phyloP scores from a whole-genome alignment of 148 eudicot genomes.

The Polygonum aviculare region DNA sequence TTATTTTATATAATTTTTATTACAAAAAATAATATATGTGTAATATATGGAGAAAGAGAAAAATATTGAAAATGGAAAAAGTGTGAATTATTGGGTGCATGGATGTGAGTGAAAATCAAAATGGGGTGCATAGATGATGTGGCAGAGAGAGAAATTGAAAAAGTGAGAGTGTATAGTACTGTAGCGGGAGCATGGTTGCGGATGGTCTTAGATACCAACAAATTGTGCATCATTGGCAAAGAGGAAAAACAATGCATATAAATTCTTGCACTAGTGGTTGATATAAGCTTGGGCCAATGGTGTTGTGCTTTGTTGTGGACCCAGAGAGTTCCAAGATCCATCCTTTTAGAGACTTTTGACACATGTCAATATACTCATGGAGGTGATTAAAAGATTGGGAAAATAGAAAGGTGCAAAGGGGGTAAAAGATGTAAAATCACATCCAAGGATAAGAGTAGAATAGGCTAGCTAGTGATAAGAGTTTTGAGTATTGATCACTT shows the following conservation, averaged over 20 bases:
- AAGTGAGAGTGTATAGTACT: too few species aligned
- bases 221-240: neutral
- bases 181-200: too few species aligned
- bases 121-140: too few species aligned
- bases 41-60: too few species aligned
- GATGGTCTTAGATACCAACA: neutral
- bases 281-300: neutral
- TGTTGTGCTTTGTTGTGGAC: neutral
- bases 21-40: too few species aligned
- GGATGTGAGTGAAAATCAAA: too few species aligned
- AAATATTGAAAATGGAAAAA: too few species aligned
- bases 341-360: neutral
- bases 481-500: neutral
- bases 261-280: neutral
- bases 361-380: neutral
- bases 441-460: neutral
- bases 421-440: neutral
- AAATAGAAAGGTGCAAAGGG: neutral
- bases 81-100: too few species aligned
- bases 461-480: neutral
- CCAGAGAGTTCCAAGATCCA: neutral
- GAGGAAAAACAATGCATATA: neutral
- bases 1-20: too few species aligned
- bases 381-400: neutral
- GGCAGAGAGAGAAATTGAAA: too few species aligned